Base-by-base conservation (phyloP, 2,329 filamentous ascomycete genomes). In the Scleromitrula shiraiana region DNA sequence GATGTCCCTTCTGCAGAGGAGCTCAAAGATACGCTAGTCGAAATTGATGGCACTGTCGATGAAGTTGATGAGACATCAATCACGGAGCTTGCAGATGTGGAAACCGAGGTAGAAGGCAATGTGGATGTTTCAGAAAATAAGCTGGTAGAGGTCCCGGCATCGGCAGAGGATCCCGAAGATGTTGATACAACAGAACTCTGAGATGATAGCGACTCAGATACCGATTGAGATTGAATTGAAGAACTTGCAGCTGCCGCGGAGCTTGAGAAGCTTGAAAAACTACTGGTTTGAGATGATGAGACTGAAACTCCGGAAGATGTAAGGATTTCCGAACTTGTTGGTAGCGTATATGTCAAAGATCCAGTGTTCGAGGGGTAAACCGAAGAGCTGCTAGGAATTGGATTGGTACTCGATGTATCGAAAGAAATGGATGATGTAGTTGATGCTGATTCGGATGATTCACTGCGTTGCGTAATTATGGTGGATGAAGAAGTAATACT, bases 211-310 rank as follows among this genome's bases (percentile, higher is more conserved):
- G 26, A 32, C 7, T 46, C 43, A 2, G 43, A 23, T 14, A 24
- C 26, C 30, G 30, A 35, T 23, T 36, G 41, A 44, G 40, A 30
- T 42, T 26, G 27, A 8, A 42, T 37, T 29, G 42, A 37, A 5
- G n/a, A 19, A 5, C 24, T 20, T 38, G 42, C 27, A 10, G 12
- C 20, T 12, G 9, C 20, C 7, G 15, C 30, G 12, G 41, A 43
- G 30, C 41, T 43, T 12, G 41, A 14, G 17, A 35, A 7, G n/a
- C 26, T 26, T 20, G 41, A 22, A 17, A 19, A 12, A 10, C 23
- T 23, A 17, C 41, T 35, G 10, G 4, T 30, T 6, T 35, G 14
- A n/a, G 29, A 10, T 14, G 30, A 41, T 7, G 38, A 41, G 1
- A 41, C 4, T 7, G 20, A 17, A 10, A 9, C 23, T 20, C 10